Evolutionary conservation across 495 filamentous ascomycete genomes (phyloP).

Genomic region (Articulospora tetracladia): DNA sequence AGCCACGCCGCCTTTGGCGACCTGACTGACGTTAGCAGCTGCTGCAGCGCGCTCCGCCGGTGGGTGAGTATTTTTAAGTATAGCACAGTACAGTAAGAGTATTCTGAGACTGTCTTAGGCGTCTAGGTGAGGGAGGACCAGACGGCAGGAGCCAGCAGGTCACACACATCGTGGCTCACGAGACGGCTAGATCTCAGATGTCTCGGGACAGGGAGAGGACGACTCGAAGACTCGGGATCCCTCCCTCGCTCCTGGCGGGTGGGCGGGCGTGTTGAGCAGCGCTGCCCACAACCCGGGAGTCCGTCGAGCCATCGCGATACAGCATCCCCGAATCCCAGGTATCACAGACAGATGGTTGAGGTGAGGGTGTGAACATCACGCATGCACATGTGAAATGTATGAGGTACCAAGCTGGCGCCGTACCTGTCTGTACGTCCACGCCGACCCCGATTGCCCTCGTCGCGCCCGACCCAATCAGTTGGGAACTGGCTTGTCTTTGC

Average conservation of each 20-base stretch:
- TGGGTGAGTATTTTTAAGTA: not conserved
- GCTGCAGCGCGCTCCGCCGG: not conserved
- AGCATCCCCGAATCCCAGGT: not conserved
- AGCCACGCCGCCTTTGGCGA: too few species aligned
- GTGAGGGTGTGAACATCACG: not conserved
- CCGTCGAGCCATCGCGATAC: not conserved
- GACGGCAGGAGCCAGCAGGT: not conserved
- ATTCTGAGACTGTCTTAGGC: not conserved
- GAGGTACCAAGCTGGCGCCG: not conserved
- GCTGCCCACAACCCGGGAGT: not conserved
- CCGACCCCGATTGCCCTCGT: not conserved
- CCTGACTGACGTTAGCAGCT: too few species aligned
- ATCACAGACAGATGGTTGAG: not conserved
- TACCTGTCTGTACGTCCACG: not conserved
- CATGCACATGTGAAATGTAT: not conserved
- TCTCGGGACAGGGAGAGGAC: not conserved
- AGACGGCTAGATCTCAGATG: not conserved
- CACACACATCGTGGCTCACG: not conserved
- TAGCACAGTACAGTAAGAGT: not conserved
- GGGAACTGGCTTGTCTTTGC: not conserved
- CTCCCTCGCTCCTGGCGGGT: not conserved
- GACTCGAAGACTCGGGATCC: not conserved
- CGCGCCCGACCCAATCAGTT: not conserved
- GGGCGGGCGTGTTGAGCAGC: not conserved
- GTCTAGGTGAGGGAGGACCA: not conserved